A percentile compares a stretch with the other conserved stretches of the same genome.
Evolutionary conservation across 139 green algal species (phyloP).

Genomic region (Parachlorella kessleri): DNA sequence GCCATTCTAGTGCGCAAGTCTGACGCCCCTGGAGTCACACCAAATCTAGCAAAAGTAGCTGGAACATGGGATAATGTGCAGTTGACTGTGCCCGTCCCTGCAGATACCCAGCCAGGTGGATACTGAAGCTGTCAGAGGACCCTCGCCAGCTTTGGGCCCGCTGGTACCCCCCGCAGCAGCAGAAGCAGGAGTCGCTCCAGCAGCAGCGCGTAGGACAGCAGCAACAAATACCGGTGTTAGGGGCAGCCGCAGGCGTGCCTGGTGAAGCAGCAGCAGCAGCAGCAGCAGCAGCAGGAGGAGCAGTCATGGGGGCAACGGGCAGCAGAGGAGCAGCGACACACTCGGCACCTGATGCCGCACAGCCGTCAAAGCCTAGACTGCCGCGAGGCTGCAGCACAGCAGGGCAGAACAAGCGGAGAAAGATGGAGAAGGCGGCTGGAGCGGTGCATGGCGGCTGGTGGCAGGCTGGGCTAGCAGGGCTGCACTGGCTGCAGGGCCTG

Average conservation of each 20-base stretch:
- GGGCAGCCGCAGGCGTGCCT: neutral
- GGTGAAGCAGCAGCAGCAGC: neutral
- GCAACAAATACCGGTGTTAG: neutral
- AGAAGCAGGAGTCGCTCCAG: neutral
- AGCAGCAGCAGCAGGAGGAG: neutral
- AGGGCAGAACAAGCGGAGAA: too few species aligned
- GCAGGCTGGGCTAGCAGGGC: neutral
- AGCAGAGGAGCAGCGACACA: neutral
- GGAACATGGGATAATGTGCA: too few species aligned
- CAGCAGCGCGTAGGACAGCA: neutral
- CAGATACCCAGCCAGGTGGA: slow-evolving; percentile 12
- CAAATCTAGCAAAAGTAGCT: too few species aligned
- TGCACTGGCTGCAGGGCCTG: slow-evolving; percentile 14
- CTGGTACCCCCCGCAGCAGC: too few species aligned
- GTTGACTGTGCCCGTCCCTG: too few species aligned
- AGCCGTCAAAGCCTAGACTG: too few species aligned
- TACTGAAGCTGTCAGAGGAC: neutral
- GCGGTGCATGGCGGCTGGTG: too few species aligned
- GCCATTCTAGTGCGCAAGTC: too few species aligned
- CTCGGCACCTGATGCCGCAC: too few species aligned
- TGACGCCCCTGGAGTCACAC: too few species aligned
- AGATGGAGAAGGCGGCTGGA: too few species aligned
- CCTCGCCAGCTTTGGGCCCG: neutral
- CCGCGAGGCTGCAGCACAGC: too few species aligned
- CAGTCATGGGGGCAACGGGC: neutral